Percentiles rank a stretch among this genome's conserved stretches.
Conservation (phyloP, 1,139 yeast genomes). For the Casaregolazyma suthepensis region DNA sequence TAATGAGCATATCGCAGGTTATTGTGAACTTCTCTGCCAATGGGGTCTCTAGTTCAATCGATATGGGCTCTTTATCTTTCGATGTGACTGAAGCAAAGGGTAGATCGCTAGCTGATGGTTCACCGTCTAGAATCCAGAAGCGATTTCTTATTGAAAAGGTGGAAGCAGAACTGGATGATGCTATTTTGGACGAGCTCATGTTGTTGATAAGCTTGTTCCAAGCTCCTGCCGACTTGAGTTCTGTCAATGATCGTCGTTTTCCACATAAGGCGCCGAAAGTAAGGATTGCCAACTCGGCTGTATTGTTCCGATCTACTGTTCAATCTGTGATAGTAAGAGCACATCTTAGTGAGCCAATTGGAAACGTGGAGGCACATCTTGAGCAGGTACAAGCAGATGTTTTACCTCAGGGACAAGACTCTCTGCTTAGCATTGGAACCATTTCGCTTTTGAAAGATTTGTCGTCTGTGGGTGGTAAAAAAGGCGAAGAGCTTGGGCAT, state of each 20-base stretch:
- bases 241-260: background rate
- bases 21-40: background rate
- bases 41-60: background rate
- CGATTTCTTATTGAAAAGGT: constrained; percentile 12
- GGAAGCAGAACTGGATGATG: constrained; percentile 6
- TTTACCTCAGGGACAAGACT: constrained; percentile 9
- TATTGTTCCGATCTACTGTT: constrained; percentile 3
- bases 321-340: constrained; percentile 11
- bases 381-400: constrained; percentile 24
- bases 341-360: constrained; percentile 14
- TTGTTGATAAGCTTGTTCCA: background rate
- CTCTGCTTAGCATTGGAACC: constrained; percentile 13
- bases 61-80: background rate
- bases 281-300: constrained; percentile 6
- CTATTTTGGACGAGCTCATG: background rate
- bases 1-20: constrained; percentile 6
- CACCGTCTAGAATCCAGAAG: constrained; percentile 3
- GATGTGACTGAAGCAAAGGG: background rate
- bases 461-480: constrained; percentile 16
- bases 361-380: constrained; percentile 24
- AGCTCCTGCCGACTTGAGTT: background rate
- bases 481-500: constrained; percentile 21
- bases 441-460: constrained; percentile 21
- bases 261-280: constrained; percentile 1
- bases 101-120: background rate